A percentile compares a stretch with the other conserved stretches of the same genome.
phyloP scores from a whole-genome alignment of 2,329 filamentous ascomycete genomes.

The Colletotrichum noveboracense region DNA sequence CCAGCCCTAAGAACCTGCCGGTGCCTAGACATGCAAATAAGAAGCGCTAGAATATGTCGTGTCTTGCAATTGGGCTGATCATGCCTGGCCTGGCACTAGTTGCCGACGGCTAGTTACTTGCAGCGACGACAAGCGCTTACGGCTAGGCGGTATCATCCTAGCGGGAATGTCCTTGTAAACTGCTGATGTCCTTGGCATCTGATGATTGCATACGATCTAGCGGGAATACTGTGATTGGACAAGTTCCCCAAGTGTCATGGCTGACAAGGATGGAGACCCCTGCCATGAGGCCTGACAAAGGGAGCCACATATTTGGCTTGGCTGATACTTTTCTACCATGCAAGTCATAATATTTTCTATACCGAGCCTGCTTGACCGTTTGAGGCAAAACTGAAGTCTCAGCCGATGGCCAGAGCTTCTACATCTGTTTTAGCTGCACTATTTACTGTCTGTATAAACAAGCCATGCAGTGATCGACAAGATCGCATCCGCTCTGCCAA shows the following conservation, averaged over 20 bases:
- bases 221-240: background rate
- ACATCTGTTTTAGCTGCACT: background rate
- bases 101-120: background rate
- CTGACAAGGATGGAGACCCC: background rate
- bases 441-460: background rate
- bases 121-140: background rate
- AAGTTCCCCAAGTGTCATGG: background rate
- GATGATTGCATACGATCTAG: background rate
- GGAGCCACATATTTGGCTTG: background rate
- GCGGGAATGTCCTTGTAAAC: background rate
- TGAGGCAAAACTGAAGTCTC: background rate
- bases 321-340: background rate
- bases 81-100: background rate
- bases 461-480: background rate
- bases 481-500: background rate
- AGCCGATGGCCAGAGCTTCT: background rate
- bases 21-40: background rate
- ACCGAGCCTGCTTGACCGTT: background rate
- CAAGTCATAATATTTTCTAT: background rate
- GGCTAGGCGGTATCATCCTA: background rate
- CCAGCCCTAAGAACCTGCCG: background rate
- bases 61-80: background rate
- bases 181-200: background rate
- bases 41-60: slow-evolving; percentile 1
- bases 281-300: background rate